Conservation (phyloP, 352 stramenopile species). For the Halophytophthora polymorphica region DNA sequence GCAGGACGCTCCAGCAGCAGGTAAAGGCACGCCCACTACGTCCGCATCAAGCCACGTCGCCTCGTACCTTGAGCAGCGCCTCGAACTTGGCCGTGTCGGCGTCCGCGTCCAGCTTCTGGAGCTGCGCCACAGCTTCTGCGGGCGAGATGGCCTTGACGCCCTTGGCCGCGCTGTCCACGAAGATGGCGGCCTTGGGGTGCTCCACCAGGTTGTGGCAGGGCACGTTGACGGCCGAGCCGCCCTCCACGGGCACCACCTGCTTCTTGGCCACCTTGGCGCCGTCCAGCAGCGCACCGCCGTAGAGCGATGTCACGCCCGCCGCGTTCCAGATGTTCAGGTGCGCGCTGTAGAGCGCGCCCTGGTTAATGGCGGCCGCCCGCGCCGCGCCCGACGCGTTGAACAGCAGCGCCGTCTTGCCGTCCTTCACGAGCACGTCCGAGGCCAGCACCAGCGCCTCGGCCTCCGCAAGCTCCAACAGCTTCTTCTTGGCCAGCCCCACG, state of each 20-base stretch:
- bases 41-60: no score
- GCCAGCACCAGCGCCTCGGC: slow-evolving; percentile 53
- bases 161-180: slow-evolving; percentile 55
- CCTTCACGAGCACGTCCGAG: slow-evolving; percentile 55
- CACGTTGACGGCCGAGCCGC: slow-evolving; percentile 56
- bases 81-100: slow-evolving; percentile 63
- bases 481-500: slow-evolving; percentile 68
- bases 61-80: slow-evolving; percentile 41
- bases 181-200: slow-evolving; percentile 54
- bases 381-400: slow-evolving; percentile 62
- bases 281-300: slow-evolving; percentile 65
- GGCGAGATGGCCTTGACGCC: slow-evolving; percentile 64
- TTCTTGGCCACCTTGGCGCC: slow-evolving; percentile 52
- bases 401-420: slow-evolving; percentile 62
- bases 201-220: slow-evolving; percentile 79
- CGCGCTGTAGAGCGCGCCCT: slow-evolving; percentile 56
- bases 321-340: slow-evolving; percentile 74
- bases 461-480: slow-evolving; percentile 54
- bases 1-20: no score
- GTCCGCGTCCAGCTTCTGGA: slow-evolving; percentile 50
- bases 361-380: slow-evolving; percentile 62
- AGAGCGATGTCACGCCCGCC: slow-evolving; percentile 65
- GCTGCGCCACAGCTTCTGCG: slow-evolving; percentile 38
- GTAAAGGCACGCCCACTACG: no score
- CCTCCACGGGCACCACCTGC: slow-evolving; percentile 46